phyloP scores from a whole-genome alignment of 345 rosid genomes.

The Lumnitzera racemosa region DNA sequence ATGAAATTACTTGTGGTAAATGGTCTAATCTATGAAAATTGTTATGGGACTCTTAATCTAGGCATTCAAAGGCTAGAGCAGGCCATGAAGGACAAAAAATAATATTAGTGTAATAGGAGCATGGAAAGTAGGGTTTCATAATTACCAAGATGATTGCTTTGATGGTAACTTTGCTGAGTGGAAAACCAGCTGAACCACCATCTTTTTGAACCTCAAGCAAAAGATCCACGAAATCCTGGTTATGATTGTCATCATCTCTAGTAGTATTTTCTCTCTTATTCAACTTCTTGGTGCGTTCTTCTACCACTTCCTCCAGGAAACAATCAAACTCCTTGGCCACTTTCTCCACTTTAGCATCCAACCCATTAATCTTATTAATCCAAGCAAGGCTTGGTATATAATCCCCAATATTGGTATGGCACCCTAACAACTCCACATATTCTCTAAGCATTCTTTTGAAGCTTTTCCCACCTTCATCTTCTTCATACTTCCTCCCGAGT shows the following conservation, averaged over 20 bases:
- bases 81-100: too few species aligned
- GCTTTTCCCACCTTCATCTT: conserved; percentile 18
- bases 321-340: conserved; percentile 18
- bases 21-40: too few species aligned
- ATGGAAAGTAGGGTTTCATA: too few species aligned
- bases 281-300: conserved; percentile 8
- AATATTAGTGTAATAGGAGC: too few species aligned
- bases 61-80: too few species aligned
- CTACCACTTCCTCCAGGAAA: conserved; percentile 17
- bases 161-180: conserved; percentile 7
- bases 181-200: not conserved
- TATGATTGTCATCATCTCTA: not conserved
- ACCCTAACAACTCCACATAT: conserved; percentile 21
- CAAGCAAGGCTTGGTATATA: conserved; percentile 51
- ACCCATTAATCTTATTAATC: conserved; percentile 24
- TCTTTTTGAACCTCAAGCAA: conserved; percentile 18
- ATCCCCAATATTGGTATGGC: conserved; percentile 29
- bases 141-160: conserved; percentile 32
- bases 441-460: conserved; percentile 20
- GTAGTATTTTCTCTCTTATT: not conserved
- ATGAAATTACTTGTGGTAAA: too few species aligned
- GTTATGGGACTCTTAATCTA: too few species aligned
- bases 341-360: conserved; percentile 16
- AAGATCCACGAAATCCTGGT: conserved; percentile 23
- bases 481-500: conserved; percentile 42